Conservation (phyloP, 768 basidiomycete species). For the Baorangia bicolor region DNA sequence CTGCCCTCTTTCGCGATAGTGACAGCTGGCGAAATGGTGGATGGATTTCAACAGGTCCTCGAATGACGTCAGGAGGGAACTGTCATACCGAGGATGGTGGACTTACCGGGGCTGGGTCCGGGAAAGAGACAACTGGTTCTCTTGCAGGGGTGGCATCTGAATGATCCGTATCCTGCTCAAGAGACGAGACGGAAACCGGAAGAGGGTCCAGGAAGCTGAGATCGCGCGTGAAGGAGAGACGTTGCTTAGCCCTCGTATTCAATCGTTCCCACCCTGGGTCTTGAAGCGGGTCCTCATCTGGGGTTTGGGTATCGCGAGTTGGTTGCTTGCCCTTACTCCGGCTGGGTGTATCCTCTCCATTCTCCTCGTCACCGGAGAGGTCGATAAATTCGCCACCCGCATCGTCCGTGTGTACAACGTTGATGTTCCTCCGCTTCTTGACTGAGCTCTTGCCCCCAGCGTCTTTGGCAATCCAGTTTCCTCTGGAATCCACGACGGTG, state of each 20-base stretch:
- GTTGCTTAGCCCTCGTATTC: constrained; percentile 36
- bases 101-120: constrained; percentile 54
- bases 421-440: constrained; percentile 34
- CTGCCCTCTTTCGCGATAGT: constrained; percentile 63
- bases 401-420: constrained; percentile 19
- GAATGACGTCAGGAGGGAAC: constrained; percentile 21
- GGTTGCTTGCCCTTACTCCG: constrained; percentile 28
- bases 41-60: constrained; percentile 54
- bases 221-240: constrained; percentile 46
- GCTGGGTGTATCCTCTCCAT: constrained; percentile 9
- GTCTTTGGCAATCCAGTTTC: constrained; percentile 67
- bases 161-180: constrained; percentile 4
- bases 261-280: constrained; percentile 15
- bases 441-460: constrained; percentile 54
- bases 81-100: neutral
- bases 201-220: constrained; percentile 54
- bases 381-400: constrained; percentile 26
- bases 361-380: constrained; percentile 22
- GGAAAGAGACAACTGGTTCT: constrained; percentile 18
- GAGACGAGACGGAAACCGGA: constrained; percentile 5
- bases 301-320: constrained; percentile 11
- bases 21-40: constrained; percentile 50
- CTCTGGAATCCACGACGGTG: constrained; percentile 45
- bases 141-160: constrained; percentile 2
- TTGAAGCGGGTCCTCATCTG: constrained; percentile 6